phyloP scores from a whole-genome alignment of 164 flowering plant genomes.

The Paratinospora sagittata region DNA sequence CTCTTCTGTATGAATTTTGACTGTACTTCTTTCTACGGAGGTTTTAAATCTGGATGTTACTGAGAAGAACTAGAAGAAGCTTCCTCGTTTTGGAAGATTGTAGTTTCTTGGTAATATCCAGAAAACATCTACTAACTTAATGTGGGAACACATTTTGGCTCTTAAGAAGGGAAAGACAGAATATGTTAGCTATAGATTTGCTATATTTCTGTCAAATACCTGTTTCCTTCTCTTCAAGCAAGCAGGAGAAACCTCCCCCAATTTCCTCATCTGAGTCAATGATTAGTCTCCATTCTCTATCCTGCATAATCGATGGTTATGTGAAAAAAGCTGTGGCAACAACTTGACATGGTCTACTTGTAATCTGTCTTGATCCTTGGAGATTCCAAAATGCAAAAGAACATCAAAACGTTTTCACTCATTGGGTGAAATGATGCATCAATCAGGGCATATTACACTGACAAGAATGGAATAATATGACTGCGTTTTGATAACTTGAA shows the following conservation, averaged over 20 bases:
- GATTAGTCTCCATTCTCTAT: constrained; percentile 28
- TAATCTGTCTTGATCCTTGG: not conserved
- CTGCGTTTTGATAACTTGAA: too few species aligned
- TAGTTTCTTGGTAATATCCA: not conserved
- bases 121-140: not conserved
- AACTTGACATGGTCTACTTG: not conserved
- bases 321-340: constrained; percentile 7
- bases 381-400: not conserved
- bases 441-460: too few species aligned
- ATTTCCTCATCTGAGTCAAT: constrained; percentile 71
- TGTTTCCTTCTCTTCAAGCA: constrained; percentile 42
- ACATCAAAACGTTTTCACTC: too few species aligned
- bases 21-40: not conserved
- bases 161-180: not conserved
- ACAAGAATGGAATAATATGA: too few species aligned
- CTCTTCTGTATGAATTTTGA: not conserved
- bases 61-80: not conserved
- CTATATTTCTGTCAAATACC: constrained; percentile 27
- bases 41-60: not conserved
- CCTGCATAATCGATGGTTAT: constrained; percentile 31
- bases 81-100: too few species aligned
- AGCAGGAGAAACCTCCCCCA: constrained; percentile 44
- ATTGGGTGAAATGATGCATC: too few species aligned
- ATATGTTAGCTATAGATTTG: not conserved
- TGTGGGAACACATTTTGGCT: not conserved